phyloP scores from a whole-genome alignment of 257 asterid genomes.

The Solanum piurae region DNA sequence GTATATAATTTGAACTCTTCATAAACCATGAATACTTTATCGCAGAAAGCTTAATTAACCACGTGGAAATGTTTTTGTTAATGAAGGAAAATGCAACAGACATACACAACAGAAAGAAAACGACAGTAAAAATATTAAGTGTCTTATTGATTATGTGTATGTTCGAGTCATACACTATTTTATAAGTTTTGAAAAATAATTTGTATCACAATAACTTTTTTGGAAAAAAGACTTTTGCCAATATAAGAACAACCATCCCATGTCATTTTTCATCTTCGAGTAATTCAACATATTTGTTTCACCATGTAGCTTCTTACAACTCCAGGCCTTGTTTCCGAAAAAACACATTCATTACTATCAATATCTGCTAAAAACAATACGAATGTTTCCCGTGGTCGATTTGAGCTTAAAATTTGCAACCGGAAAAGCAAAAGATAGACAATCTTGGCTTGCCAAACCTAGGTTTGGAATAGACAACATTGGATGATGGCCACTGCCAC shows the following conservation, averaged over 20 bases:
- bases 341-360: neutral
- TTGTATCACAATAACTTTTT: neutral
- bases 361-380: neutral
- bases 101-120: too few relatives aligned
- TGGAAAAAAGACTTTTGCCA: neutral
- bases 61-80: too few relatives aligned
- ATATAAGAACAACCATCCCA: neutral
- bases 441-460: neutral
- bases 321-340: neutral
- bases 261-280: neutral
- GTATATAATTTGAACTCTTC: too few relatives aligned
- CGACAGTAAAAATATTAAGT: neutral
- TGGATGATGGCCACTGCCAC: neutral
- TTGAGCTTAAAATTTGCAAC: neutral
- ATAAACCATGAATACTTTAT: too few relatives aligned
- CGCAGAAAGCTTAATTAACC: too few relatives aligned
- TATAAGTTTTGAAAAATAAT: neutral
- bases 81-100: too few relatives aligned
- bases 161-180: neutral
- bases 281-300: neutral
- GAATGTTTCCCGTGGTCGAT: neutral
- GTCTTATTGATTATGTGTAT: neutral
- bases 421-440: neutral
- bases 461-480: neutral
- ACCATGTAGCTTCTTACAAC: neutral